Percentiles rank a stretch among this genome's conserved stretches.
Evolutionary conservation across 1,284 basidiomycete genomes (phyloP).

Genomic region (Laetiporus sulphureus): DNA sequence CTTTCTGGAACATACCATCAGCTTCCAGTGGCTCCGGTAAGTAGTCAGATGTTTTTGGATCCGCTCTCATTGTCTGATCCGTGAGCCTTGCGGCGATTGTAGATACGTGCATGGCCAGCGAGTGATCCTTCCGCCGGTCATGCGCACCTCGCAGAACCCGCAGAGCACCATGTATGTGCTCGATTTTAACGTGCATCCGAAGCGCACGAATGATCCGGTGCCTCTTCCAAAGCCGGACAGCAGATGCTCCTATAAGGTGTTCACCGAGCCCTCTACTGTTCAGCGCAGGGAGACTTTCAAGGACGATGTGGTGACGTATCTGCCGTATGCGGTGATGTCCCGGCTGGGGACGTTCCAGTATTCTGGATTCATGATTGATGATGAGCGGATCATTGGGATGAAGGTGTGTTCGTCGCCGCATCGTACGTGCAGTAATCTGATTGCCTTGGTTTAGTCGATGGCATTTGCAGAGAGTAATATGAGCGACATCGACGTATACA

Average conservation of each 20-base stretch:
- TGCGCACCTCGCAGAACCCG: conserved; percentile 3
- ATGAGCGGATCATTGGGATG: conserved; percentile 26
- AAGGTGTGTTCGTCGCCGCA: conserved; percentile 19
- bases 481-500: conserved; percentile 22
- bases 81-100: background rate
- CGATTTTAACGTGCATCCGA: conserved; percentile 32
- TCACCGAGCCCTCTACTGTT: conserved; percentile 1
- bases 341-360: conserved; percentile 9
- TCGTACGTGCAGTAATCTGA: background rate
- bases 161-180: conserved; percentile 13
- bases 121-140: conserved; percentile 25
- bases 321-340: conserved; percentile 9
- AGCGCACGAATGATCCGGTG: conserved; percentile 13
- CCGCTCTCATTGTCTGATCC: too few relatives aligned
- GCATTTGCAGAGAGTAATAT: conserved; percentile 18
- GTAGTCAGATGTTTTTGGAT: too few relatives aligned
- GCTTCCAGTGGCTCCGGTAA: conserved; percentile 21
- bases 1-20: conserved; percentile 25
- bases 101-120: conserved; percentile 40
- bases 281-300: conserved; percentile 3
- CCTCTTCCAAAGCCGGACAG: background rate
- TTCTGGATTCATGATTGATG: conserved; percentile 25
- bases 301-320: conserved; percentile 9
- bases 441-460: conserved; percentile 7
- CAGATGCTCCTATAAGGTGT: background rate